A percentile compares a stretch with the other conserved stretches of the same genome.
These are phyloP conservation scores for Diospyros lotus DNA, from an alignment of 148 eudicot species.

Conservation along the genomic window DNA sequence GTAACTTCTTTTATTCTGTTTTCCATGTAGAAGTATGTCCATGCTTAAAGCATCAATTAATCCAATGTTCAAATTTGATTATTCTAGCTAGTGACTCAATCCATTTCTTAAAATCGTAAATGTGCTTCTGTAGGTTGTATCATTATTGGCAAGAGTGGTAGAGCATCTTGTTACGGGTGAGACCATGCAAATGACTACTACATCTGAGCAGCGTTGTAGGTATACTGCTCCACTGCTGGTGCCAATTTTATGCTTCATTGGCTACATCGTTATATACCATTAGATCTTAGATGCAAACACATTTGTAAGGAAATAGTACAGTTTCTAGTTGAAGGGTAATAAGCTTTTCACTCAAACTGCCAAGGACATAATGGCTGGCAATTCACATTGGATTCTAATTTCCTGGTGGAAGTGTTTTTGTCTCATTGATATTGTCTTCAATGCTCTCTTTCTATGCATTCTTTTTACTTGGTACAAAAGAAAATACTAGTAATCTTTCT, in stretches of 20 bases:
- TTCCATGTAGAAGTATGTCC: neutral
- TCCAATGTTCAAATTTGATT: neutral
- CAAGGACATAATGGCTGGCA: neutral
- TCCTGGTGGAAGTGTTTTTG: neutral
- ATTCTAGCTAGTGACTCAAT: constrained; percentile 1
- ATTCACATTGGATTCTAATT: neutral
- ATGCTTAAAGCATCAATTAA: neutral
- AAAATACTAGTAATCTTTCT: too few species aligned
- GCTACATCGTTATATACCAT: constrained; percentile 2
- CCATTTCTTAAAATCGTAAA: neutral
- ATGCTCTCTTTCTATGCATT: too few species aligned
- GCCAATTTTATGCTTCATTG: constrained; percentile 1
- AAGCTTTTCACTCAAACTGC: neutral
- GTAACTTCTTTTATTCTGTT: neutral
- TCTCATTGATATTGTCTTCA: neutral
- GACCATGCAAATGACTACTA: constrained; percentile 92
- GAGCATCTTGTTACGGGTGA: constrained; percentile 98
- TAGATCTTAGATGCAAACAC: neutral
- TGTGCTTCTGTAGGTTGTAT: constrained; percentile 57
- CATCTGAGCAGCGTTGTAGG: constrained; percentile 88
- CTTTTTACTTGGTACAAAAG: too few species aligned
- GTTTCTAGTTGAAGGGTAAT: constrained; percentile 7
- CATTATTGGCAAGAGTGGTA: constrained; percentile 77
- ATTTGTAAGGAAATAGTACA: neutral
- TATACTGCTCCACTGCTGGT: constrained; percentile 25